Evolutionary conservation across 139 green algal species (phyloP).

Genomic region (Volvox africanus): DNA sequence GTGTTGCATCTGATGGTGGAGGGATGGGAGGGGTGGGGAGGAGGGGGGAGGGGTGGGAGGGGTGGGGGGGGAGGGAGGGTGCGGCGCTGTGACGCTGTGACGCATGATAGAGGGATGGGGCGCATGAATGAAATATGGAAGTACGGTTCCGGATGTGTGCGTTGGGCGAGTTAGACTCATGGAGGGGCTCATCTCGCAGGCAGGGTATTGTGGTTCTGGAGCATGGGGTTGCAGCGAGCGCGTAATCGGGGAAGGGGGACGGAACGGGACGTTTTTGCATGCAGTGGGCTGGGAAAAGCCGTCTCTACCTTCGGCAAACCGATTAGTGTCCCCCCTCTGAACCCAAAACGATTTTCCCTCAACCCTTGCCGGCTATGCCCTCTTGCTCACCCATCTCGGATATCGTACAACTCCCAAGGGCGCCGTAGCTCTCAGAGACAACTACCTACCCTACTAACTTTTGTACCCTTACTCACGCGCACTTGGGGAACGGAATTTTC

Average conservation of each 20-base stretch:
- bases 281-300: too few species aligned
- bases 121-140: background rate
- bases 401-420: too few species aligned
- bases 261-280: too few species aligned
- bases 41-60: background rate
- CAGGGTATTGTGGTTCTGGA: too few species aligned
- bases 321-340: too few species aligned
- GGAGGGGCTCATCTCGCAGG: too few species aligned
- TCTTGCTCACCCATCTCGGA: too few species aligned
- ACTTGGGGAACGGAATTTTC: conserved; percentile 6
- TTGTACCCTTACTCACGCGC: background rate
- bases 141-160: background rate
- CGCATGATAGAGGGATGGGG: background rate
- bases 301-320: too few species aligned
- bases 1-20: background rate
- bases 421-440: background rate
- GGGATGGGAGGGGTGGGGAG: background rate
- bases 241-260: too few species aligned
- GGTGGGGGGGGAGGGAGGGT: background rate
- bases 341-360: too few species aligned
- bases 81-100: background rate
- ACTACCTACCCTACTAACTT: background rate
- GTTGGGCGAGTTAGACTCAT: background rate
- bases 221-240: too few species aligned
- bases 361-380: too few species aligned